A percentile compares a stretch with the other conserved stretches of the same genome.
phyloP scores from a whole-genome alignment of 345 rosid genomes.

The Moringa oleifera region DNA sequence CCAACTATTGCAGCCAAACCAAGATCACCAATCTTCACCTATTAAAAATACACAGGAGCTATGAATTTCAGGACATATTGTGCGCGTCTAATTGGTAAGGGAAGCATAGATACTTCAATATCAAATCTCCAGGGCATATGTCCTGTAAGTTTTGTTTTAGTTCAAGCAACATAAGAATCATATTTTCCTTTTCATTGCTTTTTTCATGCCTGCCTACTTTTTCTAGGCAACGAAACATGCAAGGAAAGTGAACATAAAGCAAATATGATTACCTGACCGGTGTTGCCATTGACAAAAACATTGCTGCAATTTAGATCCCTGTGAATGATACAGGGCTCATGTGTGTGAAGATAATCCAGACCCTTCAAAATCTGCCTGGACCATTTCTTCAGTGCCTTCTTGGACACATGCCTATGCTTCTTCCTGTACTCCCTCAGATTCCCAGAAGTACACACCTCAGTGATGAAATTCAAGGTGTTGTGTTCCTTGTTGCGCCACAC shows the following conservation, averaged over 20 bases:
- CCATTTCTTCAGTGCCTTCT: constrained; percentile 88
- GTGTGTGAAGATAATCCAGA: constrained; percentile 67
- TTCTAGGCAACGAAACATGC: constrained; percentile 8
- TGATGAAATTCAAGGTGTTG: constrained; percentile 68
- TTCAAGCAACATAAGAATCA: constrained; percentile 1
- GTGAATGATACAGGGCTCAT: constrained; percentile 80
- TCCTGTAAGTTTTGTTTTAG: no score
- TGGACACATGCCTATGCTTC: constrained; percentile 71
- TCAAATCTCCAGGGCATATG: no score
- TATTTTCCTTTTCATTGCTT: neutral
- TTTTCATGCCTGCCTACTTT: neutral
- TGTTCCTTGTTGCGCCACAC: constrained; percentile 57
- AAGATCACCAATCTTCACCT: constrained; percentile 92
- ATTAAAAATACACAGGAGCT: neutral
- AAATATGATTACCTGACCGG: constrained; percentile 50
- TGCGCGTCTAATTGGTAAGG: no score
- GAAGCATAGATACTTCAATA: no score
- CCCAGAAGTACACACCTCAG: constrained; percentile 91
- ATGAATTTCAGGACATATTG: neutral
- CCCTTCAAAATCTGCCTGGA: constrained; percentile 78
- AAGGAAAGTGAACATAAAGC: neutral
- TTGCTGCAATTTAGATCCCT: constrained; percentile 94
- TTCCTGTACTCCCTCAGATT: constrained; percentile 77
- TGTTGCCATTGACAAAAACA: constrained; percentile 79
- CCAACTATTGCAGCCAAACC: constrained; percentile 81